Evolutionary conservation across 306 rosid species (phyloP).

Genomic region (Pterocarpus macrocarpus): DNA sequence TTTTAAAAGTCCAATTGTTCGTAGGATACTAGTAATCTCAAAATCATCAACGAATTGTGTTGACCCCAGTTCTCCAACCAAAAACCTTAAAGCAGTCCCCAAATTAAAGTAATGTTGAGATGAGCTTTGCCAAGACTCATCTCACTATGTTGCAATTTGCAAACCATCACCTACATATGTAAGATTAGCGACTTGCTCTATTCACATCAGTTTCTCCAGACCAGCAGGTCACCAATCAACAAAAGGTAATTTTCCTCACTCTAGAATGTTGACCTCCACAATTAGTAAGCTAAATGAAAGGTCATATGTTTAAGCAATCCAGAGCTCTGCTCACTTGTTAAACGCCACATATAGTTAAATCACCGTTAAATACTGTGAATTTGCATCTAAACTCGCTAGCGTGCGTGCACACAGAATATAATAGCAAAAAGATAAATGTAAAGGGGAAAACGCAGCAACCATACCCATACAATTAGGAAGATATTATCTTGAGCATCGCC

Average conservation of each 20-base stretch:
- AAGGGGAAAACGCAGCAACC: not conserved
- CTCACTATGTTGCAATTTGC: no score
- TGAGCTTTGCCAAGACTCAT: no score
- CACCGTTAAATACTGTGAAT: not conserved
- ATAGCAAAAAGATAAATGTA: no score
- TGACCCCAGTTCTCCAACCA: no score
- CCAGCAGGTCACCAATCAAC: not conserved
- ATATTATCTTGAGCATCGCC: not conserved
- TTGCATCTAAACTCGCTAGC: not conserved
- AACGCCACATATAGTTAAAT: not conserved
- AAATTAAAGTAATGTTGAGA: no score
- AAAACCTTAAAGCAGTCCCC: no score
- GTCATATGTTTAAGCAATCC: not conserved
- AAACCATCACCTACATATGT: no score
- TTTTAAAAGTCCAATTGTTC: no score
- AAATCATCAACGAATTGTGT: no score
- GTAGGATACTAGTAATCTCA: no score
- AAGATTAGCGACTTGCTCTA: no score
- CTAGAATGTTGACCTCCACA: not conserved
- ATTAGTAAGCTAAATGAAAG: not conserved
- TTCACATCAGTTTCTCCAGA: not conserved
- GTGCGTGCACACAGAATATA: no score
- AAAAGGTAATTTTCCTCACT: not conserved
- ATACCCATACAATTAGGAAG: not conserved
- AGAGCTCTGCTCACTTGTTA: not conserved